Evolutionary conservation across 23 red algal species (phyloP), one percentile per base, ranked within the genome.

Genomic region (Gracilaria gracilis): DNA sequence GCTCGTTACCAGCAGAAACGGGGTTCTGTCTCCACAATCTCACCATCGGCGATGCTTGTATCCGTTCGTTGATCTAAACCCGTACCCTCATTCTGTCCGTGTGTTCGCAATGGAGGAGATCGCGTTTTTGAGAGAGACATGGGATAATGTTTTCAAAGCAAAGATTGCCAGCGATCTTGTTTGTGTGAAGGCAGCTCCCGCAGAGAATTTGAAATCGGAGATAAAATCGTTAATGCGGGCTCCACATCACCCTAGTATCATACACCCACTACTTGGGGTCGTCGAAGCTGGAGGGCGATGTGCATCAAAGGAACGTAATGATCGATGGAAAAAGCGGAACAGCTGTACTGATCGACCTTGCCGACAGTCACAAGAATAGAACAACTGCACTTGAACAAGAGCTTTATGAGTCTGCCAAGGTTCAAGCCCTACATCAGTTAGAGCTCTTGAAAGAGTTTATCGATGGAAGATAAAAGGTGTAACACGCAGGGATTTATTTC

Each of bases 131-230:
- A 49, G 34, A 9, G 70, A 75, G 70, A 21, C 37, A 46, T 75
- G 70, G 70, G 36, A 49, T n/a, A 49, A 75, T 75, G 70, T 75
- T 13, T 75, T 75, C 70, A 75, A 34, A 49, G 70, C 70, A 46
- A 75, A 75, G 34, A 75, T 75, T 14, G 70, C 11, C 27, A 49
- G 20, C 42, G 70, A 39, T 46, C 4, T 75, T 39, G 70, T 75
- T 46, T 75, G 70, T 49, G 70, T 75, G 8, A 75, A 75, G 20
- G 8, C 36, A 46, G 70, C 70, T 75, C 27, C 9, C 8, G 42
- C 36, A 75, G 70, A 75, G 11, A 20, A 39, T 13, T 46, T 75
- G 4, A 8, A 12, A 34, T 49, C 70, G 70, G 70, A 75, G 42
- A 36, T 75, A 24, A 34, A 75, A 34, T 46, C 5, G 4, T 75